These are phyloP conservation scores for Podaxis carcinomalis DNA, from an alignment of 768 basidiomycete species.

Conservation along the genomic window DNA sequence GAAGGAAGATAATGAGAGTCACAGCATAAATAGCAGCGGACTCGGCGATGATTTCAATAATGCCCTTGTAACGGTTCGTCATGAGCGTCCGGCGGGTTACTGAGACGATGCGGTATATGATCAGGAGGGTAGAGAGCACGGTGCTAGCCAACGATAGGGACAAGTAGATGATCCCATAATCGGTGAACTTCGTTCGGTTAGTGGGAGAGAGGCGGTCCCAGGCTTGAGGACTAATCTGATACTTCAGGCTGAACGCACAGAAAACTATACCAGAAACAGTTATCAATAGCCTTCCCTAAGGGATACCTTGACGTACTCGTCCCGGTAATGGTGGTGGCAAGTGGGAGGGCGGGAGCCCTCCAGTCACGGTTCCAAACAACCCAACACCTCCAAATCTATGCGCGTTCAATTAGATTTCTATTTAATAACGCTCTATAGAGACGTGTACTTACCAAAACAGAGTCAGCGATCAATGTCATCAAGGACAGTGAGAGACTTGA, in stretches of 20 bases:
- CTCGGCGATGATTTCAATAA: constrained; percentile 2
- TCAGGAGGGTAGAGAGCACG: not conserved
- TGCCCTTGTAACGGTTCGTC: not conserved
- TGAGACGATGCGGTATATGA: constrained; percentile 1
- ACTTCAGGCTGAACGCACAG: constrained; percentile 1
- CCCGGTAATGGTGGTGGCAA: not conserved
- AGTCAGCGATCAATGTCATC: constrained; percentile 8
- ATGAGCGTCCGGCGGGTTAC: not conserved
- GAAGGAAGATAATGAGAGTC: constrained; percentile 3
- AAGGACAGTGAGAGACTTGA: constrained; percentile 2
- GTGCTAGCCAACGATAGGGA: constrained; percentile 2
- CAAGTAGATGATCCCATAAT: not conserved
- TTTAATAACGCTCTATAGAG: not conserved
- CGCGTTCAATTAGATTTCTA: not conserved
- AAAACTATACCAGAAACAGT: not conserved
- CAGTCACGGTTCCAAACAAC: constrained; percentile 4
- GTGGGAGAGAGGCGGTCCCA: not conserved
- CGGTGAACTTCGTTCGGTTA: not conserved
- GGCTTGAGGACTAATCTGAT: constrained; percentile 1
- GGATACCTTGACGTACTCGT: not conserved
- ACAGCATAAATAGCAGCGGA: constrained; percentile 8
- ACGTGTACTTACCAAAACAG: not conserved
- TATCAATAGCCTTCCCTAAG: not conserved
- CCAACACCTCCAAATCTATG: constrained; percentile 8
- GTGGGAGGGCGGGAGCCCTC: not conserved